These are phyloP conservation scores for Avena eriantha DNA, from an alignment of 176 grass and related monocot genomes.

Conservation along the genomic window DNA sequence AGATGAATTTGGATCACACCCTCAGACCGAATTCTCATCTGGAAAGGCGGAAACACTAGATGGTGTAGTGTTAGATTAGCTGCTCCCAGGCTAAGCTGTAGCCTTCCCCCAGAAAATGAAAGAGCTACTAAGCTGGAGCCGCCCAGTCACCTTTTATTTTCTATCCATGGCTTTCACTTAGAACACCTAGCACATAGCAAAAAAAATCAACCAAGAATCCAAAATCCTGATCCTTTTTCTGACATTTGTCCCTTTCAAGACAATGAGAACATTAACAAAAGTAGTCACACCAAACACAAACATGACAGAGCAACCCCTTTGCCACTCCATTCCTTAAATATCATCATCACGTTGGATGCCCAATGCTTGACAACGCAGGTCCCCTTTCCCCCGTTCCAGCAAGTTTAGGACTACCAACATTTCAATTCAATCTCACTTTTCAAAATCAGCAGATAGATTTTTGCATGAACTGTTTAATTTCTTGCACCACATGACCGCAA, in stretches of 20 bases:
- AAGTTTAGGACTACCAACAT: too few species aligned
- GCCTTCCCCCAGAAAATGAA: too few species aligned
- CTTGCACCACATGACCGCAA: too few species aligned
- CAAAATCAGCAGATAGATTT: too few species aligned
- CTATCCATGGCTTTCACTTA: neutral
- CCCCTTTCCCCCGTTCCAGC: too few species aligned
- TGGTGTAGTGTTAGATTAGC: neutral
- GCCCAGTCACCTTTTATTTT: neutral
- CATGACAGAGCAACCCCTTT: too few species aligned
- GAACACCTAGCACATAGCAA: neutral
- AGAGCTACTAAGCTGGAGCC: neutral
- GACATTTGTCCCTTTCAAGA: neutral
- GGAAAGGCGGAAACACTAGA: neutral
- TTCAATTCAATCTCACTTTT: too few species aligned
- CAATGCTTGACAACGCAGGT: too few species aligned
- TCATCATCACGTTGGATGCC: too few species aligned
- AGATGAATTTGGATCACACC: neutral
- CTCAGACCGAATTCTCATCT: neutral
- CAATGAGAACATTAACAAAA: neutral
- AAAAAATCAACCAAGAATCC: neutral
- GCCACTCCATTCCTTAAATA: too few species aligned
- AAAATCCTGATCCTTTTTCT: neutral
- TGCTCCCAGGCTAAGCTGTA: neutral
- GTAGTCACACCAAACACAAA: too few species aligned
- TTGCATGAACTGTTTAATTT: too few species aligned